Base-by-base conservation (phyloP, 83 land plant species). In the Larix sibirica region DNA sequence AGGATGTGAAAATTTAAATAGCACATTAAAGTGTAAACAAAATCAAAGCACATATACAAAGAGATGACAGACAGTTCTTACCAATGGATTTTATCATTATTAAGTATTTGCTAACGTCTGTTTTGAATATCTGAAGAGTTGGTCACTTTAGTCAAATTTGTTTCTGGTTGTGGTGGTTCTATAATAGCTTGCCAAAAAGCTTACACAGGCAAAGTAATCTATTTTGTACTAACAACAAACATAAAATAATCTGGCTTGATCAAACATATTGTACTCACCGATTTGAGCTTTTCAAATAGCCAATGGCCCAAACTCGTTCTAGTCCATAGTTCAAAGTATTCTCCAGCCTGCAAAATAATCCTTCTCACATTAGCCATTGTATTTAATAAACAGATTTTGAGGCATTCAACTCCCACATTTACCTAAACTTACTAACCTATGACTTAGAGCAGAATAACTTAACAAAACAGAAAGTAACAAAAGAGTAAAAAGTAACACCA, bases 291-390 rank as follows among this genome's bases (percentile, higher is more conserved):
- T 96, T 96, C 58, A 92, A 87, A 84, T 87, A 92, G n/a, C 95
- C 98, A 83, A 96, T 77, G 44, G 97, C 92, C 97, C 98, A 96
- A 62, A 96, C 98, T 85, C 97, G 86, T 80, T 96, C 97, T 68
- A 96, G 90, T 14, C 98, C 98, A 87, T 96, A 96, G 79, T 96
- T 96, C 81, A 96, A 82, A 16, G 98, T 96, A 85, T 96, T 96
- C 79, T 96, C 97, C 58, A 96, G 90, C 83, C 98, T 94, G 94
- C 60, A 84, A 67, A 63, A 38, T 40, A 81, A 18, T 5, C 17
- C 44, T 69, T 69, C 36, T 36, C 3, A 12, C 14, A 54, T 54
- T 54, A 54, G 58, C 14, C 14, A 12, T 12, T 47, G 54, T 47
- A 47, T 47, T 47, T 47, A 47, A 47, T 9, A 47, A 47, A 47